These are phyloP conservation scores for Lecanicillium sp. DNA, from an alignment of 2,329 filamentous ascomycete genomes.

Conservation along the genomic window DNA sequence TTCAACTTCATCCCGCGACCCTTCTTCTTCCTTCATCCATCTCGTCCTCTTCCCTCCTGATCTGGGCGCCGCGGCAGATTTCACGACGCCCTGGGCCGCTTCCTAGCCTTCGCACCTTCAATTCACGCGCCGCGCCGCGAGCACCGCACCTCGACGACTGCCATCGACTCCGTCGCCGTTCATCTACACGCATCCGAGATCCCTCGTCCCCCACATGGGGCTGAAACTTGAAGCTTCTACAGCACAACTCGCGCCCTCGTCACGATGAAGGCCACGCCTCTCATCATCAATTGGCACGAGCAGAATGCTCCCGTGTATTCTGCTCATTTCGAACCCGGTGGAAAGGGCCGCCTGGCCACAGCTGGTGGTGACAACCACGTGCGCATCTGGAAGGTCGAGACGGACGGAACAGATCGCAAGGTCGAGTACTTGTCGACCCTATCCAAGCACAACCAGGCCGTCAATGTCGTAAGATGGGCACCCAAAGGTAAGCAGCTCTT, in stretches of 20 bases:
- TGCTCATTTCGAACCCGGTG: conserved; percentile 88
- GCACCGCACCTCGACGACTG: too few relatives aligned
- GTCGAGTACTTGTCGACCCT: conserved; percentile 90
- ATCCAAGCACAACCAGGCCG: conserved; percentile 88
- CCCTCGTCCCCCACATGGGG: not conserved
- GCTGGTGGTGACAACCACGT: conserved; percentile 96
- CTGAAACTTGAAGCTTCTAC: conserved; percentile 9
- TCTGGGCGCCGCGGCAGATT: too few relatives aligned
- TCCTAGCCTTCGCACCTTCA: too few relatives aligned
- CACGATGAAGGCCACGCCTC: conserved; percentile 88
- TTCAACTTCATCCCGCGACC: too few relatives aligned
- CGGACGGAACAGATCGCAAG: conserved; percentile 75
- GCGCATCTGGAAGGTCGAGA: conserved; percentile 86
- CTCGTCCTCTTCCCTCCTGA: too few relatives aligned
- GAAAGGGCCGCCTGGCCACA: conserved; percentile 86
- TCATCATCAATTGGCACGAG: conserved; percentile 98
- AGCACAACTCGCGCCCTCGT: conserved; percentile 13
- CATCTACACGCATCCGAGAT: not conserved
- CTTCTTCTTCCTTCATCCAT: too few relatives aligned
- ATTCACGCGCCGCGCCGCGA: too few relatives aligned
- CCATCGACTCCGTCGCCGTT: too few relatives aligned
- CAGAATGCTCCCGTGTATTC: conserved; percentile 96
- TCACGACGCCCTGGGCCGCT: too few relatives aligned
- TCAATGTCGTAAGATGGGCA: conserved; percentile 95
- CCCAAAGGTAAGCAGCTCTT: conserved; percentile 64